Evolutionary conservation across 441 rosid species (phyloP).

Genomic region (Bocquillonia castaneifolia): DNA sequence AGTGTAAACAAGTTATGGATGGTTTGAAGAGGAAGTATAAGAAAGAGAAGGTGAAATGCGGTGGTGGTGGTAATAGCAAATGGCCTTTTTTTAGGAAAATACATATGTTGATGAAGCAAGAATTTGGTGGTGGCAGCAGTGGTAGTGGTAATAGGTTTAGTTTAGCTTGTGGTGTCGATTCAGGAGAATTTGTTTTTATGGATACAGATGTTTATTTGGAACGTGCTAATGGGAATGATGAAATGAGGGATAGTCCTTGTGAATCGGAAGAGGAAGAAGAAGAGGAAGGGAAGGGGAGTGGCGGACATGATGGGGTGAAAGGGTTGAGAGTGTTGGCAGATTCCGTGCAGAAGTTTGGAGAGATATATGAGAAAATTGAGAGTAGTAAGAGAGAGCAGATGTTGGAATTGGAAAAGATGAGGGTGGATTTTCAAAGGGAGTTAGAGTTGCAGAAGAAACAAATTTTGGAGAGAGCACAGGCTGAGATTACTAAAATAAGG

Average conservation of each 20-base stretch:
- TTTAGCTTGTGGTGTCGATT: slow-evolving; percentile 82
- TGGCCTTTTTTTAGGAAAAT: slow-evolving; percentile 74
- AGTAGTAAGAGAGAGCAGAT: slow-evolving; percentile 70
- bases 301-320: slow-evolving; percentile 26
- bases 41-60: slow-evolving; percentile 61
- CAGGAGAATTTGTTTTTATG: slow-evolving; percentile 72
- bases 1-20: slow-evolving; percentile 72
- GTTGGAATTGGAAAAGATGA: slow-evolving; percentile 80
- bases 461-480: slow-evolving; percentile 70
- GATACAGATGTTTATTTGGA: slow-evolving; percentile 58
- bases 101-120: slow-evolving; percentile 67
- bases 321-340: slow-evolving; percentile 62
- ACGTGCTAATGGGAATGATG: slow-evolving; percentile 67
- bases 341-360: slow-evolving; percentile 68
- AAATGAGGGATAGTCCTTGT: slow-evolving; percentile 82
- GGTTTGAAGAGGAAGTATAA: slow-evolving; percentile 74
- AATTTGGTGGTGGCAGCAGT: slow-evolving; percentile 31
- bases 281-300: slow-evolving; percentile 36
- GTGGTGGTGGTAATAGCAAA: slow-evolving; percentile 50
- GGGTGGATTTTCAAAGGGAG: slow-evolving; percentile 70
- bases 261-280: slow-evolving; percentile 57
- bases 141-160: slow-evolving; percentile 7
- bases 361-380: slow-evolving; percentile 87
- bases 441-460: slow-evolving; percentile 80
- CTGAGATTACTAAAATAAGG: slow-evolving; percentile 66